These are phyloP conservation scores for Naganishia sp. DNA, from an alignment of 1,284 basidiomycete species.

Conservation along the genomic window DNA sequence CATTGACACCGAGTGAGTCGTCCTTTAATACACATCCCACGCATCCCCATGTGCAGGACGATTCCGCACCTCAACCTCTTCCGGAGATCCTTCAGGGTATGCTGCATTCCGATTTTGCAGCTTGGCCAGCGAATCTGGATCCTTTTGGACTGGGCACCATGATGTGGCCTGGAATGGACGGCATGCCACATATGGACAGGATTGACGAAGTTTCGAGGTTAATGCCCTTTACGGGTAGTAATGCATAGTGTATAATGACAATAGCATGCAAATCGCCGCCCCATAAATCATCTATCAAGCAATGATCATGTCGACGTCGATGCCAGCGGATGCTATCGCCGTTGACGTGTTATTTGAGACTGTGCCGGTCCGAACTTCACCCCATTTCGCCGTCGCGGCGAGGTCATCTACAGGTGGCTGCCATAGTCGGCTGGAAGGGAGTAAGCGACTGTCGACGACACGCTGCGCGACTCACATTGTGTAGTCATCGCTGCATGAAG, in stretches of 20 bases:
- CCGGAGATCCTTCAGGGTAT: constrained; percentile 18
- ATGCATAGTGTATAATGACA: background rate
- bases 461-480: constrained; percentile 59
- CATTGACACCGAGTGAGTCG: constrained; percentile 2
- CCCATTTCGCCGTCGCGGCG: constrained; percentile 3
- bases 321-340: constrained; percentile 6
- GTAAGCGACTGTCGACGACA: background rate
- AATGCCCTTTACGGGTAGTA: background rate
- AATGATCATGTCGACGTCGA: constrained; percentile 27
- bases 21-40: background rate
- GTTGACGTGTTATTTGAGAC: background rate
- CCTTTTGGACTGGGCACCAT: constrained; percentile 21
- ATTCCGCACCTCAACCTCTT: constrained; percentile 6
- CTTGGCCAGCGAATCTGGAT: constrained; percentile 16
- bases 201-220: constrained; percentile 1
- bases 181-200: background rate
- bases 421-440: constrained; percentile 11
- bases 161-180: constrained; percentile 12
- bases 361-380: background rate
- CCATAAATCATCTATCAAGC: background rate
- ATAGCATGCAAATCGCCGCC: background rate
- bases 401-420: constrained; percentile 11
- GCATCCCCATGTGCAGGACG: background rate
- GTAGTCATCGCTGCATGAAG: constrained; percentile 84
- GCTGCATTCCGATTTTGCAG: constrained; percentile 22